Base-by-base conservation (phyloP, 2,329 filamentous ascomycete genomes). In the Penicillium sclerotiorum region DNA sequence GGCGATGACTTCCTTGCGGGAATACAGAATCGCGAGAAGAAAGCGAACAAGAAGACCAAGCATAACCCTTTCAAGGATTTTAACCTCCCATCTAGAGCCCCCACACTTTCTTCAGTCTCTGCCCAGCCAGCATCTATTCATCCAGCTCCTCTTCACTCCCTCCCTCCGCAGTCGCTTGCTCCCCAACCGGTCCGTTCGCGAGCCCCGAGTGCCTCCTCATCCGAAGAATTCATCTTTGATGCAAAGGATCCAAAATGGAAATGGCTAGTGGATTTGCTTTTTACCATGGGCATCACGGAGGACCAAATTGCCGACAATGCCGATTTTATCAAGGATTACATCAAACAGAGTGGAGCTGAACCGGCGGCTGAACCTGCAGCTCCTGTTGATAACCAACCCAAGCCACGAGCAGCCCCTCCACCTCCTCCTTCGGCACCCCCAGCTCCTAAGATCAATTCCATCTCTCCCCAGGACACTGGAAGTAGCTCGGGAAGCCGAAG, bases 1-100 rank as follows among this genome's bases (percentile, higher is more conserved):
- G 94, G 94, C 27, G 95, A 90, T 74, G 89, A 90, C 51, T 97
- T 99, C 76, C 87, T 92, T 73, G 96, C 96, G 81, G 97, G 96
- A 79, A 89, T 99, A 82, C 87, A 94, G 62, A 92, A 96, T 67
- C 82, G 92, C 58, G 92, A 97, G 75, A 96, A 95, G 82, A 92
- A 93, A 74, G 93, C 91, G 33, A 93, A 87, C 75, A 95, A 95
- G 76, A 85, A 87, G 55, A 96, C 92, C 3, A 85, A 79, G 69
- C 80, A 84, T 55, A 93, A 88, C 27, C 87, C 89, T 0, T 96
- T 76, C 83, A 28, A 77, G 40, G 20, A 30, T 3, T 43, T 60
- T 35, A 57, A 61, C 22, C 59, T 33, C 30, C 30, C 30, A 33
- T 8, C n/a, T 7, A 36, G 20, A 36, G 17, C 33, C 5, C 9